Base-by-base conservation (phyloP, 2,329 filamentous ascomycete genomes). In the Colletotrichum sp. region DNA sequence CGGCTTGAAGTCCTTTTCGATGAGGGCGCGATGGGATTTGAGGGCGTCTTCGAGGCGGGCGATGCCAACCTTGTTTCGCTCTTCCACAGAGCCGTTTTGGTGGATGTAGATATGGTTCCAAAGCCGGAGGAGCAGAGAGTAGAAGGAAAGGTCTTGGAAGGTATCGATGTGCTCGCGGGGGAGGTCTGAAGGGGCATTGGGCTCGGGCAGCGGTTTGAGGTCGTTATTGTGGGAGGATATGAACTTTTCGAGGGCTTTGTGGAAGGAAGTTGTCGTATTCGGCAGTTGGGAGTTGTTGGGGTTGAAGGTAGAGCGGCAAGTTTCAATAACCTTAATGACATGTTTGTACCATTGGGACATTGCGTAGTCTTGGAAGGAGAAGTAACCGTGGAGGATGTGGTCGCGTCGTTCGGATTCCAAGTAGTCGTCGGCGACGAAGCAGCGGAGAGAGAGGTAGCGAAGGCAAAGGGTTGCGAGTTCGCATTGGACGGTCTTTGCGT, bases 321-420 rank as follows among this genome's bases (percentile, higher is more conserved):
- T 71, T 8, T 71, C 26, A 10, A 83, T 70, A 26, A 83, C 61
- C 0, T 66, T 77, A 6, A 79, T 66, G 12, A 86, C 61, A 71
- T 87, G 85, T 16, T 76, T 61, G 24, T 78, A 76, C 85, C 84
- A 86, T 32, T 83, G 78, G 1, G 84, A 79, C 7, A 80, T 72
- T 0, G 84, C 84, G 36, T 87, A 87, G 65, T 87, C 85, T 18
- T 84, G 83, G 58, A 87, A 84, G 1, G 81, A 79, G 70, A 83
- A 86, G 63, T 79, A 80, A 0, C 85, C 85, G 0, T 36, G 13
- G 5, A 68, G 64, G 9, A 79, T 79, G 21, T 74, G 79, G 0
- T 70, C 0, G 1, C 2, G 52, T 15, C 81, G 75, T 1, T 77
- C 30, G 0, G 71, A 21, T 2, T 80, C 70, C 3, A n/a, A 16